Conservation (phyloP, 768 basidiomycete genomes). For the Nidula microcarpa region DNA sequence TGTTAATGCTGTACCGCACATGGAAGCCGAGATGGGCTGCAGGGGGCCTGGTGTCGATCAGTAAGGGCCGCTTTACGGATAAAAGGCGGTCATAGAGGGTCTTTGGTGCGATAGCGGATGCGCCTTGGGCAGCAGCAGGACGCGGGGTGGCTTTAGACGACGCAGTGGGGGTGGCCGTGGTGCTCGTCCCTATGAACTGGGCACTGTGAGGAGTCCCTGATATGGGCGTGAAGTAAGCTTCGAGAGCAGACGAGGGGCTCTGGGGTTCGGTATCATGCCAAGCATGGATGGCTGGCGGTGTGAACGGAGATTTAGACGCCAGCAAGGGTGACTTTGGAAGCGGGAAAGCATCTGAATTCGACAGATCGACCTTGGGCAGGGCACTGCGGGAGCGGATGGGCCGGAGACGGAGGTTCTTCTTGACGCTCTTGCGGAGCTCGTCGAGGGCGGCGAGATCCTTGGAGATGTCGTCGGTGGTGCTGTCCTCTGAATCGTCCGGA, state of each 20-base stretch:
- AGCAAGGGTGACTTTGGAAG: constrained; percentile 16
- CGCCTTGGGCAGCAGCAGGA: constrained; percentile 2
- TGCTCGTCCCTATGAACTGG: constrained; percentile 3
- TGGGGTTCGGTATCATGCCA: constrained; percentile 22
- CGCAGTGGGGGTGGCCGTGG: neutral
- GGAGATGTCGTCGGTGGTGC: constrained; percentile 44
- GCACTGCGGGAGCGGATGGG: constrained; percentile 63
- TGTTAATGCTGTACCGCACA: constrained; percentile 70
- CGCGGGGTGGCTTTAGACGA: neutral
- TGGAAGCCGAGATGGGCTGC: constrained; percentile 62
- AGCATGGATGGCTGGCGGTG: constrained; percentile 7
- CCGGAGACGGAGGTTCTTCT: constrained; percentile 73
- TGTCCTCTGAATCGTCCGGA: constrained; percentile 18
- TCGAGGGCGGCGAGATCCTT: constrained; percentile 68
- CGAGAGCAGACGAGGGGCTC: constrained; percentile 43
- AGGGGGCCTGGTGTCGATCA: constrained; percentile 81
- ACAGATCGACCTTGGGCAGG: constrained; percentile 43
- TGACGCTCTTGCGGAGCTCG: constrained; percentile 65
- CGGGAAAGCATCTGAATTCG: constrained; percentile 17
- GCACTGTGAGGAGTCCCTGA: constrained; percentile 20
- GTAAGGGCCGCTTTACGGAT: constrained; percentile 52
- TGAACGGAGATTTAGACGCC: constrained; percentile 6
- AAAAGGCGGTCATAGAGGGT: constrained; percentile 46
- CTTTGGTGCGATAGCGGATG: constrained; percentile 38
- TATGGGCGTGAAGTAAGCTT: constrained; percentile 52